These are phyloP conservation scores for Tolypocladium paradoxum DNA, from an alignment of 2,329 filamentous ascomycete species.

Conservation along the genomic window DNA sequence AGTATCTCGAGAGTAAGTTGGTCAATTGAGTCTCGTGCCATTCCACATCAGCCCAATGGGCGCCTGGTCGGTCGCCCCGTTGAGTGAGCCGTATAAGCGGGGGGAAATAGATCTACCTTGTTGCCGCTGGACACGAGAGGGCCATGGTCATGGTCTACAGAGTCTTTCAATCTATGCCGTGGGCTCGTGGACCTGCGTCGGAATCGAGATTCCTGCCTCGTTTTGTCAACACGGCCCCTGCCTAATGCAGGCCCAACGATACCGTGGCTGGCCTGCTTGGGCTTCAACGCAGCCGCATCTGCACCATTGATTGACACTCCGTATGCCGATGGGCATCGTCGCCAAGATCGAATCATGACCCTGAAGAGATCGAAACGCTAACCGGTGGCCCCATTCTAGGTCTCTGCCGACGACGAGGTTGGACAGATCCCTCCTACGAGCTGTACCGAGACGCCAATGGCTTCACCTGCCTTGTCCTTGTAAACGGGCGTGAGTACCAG, in stretches of 20 bases:
- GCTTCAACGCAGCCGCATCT: neutral
- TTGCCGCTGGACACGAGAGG: neutral
- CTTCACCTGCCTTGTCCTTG: constrained; percentile 81
- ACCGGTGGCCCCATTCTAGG: constrained; percentile 41
- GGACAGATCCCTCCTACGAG: constrained; percentile 85
- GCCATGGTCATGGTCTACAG: neutral
- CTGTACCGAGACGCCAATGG: constrained; percentile 63
- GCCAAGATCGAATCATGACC: neutral
- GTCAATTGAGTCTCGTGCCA: constrained; percentile 4
- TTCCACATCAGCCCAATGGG: neutral
- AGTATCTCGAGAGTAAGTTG: constrained; percentile 65
- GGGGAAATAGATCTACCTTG: neutral
- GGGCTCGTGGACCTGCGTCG: neutral
- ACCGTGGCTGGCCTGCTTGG: neutral
- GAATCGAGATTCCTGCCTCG: neutral
- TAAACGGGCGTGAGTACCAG: constrained; percentile 94
- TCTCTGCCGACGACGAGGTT: constrained; percentile 87
- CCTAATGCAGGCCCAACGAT: neutral
- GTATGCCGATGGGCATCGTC: neutral
- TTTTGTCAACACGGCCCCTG: neutral
- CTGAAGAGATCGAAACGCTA: constrained; percentile 15
- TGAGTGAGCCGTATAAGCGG: neutral
- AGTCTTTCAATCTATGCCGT: neutral
- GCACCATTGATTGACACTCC: neutral
- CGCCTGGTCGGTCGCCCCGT: neutral